Percentiles rank a stretch among this genome's conserved stretches.
Evolutionary conservation across 2,329 filamentous ascomycete genomes (phyloP).

Genomic region (Dactylellina parvicollis): DNA sequence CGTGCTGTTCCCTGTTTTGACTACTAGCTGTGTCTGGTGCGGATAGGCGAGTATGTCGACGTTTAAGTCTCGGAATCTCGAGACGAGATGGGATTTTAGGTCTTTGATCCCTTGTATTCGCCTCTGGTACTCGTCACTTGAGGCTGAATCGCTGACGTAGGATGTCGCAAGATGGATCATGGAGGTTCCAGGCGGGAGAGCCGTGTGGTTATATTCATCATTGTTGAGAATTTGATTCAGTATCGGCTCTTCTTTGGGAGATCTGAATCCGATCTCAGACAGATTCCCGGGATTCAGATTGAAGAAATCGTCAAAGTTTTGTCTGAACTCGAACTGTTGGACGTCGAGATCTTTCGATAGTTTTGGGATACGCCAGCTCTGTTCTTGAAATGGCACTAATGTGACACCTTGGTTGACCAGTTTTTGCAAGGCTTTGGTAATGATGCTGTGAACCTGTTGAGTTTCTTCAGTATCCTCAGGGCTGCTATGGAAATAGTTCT

Average conservation of each 20-base stretch:
- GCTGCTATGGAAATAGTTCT: conserved; percentile 7
- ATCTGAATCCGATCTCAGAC: conserved; percentile 3
- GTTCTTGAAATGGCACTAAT: not conserved
- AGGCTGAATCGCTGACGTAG: not conserved
- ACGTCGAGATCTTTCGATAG: conserved; percentile 9
- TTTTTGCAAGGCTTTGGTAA: not conserved
- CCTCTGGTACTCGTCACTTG: conserved; percentile 7
- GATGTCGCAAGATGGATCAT: conserved; percentile 17
- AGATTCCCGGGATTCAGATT: conserved; percentile 1
- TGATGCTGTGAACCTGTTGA: not conserved
- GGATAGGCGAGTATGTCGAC: conserved; percentile 22
- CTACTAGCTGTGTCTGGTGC: conserved; percentile 23
- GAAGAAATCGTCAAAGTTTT: conserved; percentile 17
- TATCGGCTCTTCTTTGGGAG: not conserved
- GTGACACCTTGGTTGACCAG: not conserved
- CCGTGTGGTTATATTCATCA: conserved; percentile 1
- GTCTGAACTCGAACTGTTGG: conserved; percentile 20
- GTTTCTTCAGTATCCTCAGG: conserved; percentile 3
- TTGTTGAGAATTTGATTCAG: conserved; percentile 11
- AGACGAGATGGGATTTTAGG: conserved; percentile 1
- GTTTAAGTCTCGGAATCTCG: conserved; percentile 13
- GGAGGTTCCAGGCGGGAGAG: not conserved
- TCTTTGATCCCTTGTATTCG: conserved; percentile 6
- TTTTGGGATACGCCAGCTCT: conserved; percentile 1
- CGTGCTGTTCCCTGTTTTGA: conserved; percentile 17